Evolutionary conservation across 306 rosid genomes (phyloP).

Genomic region (Cucumis melo): DNA sequence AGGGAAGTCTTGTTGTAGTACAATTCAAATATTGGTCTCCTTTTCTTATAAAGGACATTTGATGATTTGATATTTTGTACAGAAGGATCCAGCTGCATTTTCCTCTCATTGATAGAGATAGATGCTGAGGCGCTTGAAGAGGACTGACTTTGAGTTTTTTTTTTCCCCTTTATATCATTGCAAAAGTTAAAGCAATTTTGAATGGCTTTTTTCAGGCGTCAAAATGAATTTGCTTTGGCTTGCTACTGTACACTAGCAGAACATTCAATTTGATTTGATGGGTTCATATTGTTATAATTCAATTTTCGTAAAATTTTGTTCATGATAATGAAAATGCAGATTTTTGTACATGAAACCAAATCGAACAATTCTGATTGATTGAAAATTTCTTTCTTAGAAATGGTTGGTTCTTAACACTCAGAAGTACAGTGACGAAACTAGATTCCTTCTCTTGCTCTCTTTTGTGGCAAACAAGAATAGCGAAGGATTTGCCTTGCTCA

Average conservation of each 20-base stretch:
- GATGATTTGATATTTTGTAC: neutral
- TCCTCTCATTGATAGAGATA: neutral
- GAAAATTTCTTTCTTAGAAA: neutral
- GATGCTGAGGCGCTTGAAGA: neutral
- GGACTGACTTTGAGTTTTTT: neutral
- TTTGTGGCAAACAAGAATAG: slow-evolving; percentile 4
- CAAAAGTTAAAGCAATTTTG: neutral
- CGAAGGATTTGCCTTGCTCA: slow-evolving; percentile 1
- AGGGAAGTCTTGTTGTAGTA: neutral
- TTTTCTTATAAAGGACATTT: neutral
- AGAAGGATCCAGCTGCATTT: neutral
- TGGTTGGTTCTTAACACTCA: neutral
- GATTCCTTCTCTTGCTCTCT: slow-evolving; percentile 4
- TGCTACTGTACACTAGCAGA: neutral
- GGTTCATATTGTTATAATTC: neutral
- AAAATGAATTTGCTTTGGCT: neutral
- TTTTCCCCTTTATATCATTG: neutral
- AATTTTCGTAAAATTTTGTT: neutral
- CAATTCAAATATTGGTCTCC: neutral
- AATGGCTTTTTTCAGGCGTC: neutral
- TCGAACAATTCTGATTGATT: neutral
- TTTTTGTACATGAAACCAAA: neutral
- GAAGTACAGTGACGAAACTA: neutral
- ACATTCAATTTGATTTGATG: neutral
- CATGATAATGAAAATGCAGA: neutral